Conservation (phyloP, 257 asterid species). For the Dorcoceras hygrometricum region DNA sequence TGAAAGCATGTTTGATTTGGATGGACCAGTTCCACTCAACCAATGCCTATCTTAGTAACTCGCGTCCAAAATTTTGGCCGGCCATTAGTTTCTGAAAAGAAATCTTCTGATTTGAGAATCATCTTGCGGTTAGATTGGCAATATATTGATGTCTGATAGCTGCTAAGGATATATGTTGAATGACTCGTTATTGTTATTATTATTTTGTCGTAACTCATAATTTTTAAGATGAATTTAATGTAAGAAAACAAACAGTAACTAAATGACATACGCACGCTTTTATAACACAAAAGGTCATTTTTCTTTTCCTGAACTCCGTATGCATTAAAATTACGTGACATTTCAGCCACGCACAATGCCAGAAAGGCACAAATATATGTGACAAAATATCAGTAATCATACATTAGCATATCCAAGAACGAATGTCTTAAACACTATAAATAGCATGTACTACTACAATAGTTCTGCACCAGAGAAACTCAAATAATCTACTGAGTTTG, state of each 20-base stretch:
- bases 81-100: neutral
- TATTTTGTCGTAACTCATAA: neutral
- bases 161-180: constrained; percentile 8
- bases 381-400: constrained; percentile 26
- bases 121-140: neutral
- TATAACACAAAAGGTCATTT: neutral
- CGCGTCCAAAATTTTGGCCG: neutral
- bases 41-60: too few relatives aligned
- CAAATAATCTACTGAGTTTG: neutral
- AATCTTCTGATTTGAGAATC: neutral
- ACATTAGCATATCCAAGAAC: neutral
- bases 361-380: constrained; percentile 8
- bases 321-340: constrained; percentile 20
- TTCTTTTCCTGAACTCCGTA: constrained; percentile 2
- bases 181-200: neutral
- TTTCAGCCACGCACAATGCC: constrained; percentile 22
- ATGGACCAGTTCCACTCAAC: neutral
- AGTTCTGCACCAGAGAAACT: constrained; percentile 19
- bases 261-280: neutral
- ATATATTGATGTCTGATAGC: constrained; percentile 14
- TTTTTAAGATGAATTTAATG: neutral
- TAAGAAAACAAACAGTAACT: constrained; percentile 21
- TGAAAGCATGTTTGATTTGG: neutral
- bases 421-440: constrained; percentile 26
- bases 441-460: constrained; percentile 11